Base-by-base conservation (phyloP, 2,329 filamentous ascomycete species). In the Trichoderma semiorbis region DNA sequence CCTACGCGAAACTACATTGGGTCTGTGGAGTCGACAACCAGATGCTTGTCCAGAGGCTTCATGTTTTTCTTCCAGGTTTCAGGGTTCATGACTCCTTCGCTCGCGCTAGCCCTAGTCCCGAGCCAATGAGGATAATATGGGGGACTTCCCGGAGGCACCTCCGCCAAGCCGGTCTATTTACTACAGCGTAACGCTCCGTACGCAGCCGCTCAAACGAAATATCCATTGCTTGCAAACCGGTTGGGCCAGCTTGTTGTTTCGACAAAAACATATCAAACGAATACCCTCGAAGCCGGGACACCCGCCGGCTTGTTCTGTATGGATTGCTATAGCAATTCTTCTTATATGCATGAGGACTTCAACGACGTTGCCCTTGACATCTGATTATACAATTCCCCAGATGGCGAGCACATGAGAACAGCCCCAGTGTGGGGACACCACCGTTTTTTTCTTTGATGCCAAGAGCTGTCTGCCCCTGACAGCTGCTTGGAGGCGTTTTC, bases 51-150 rank as follows among this genome's bases (percentile, higher is more conserved):
- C 43, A 34, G 53, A 55, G 30, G 30, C 47, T 36, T 34, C 47
- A n/a, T 55, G 47, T 66, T 50, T 21, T 61, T 34, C n/a, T 30
- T 32, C 57, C 18, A 14, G 66, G 32, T n/a, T 53, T 53, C 67
- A 69, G 36, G 67, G 67, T 61, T 69, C n/a, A 62, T 69, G 67
- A 69, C 67, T 69, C 64, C 60, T 26, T 8, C n/a, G 26, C 34
- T 36, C 34, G 43, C 67, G 57, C 67, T 69, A 69, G 36, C 28
- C 57, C 11, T 36, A 30, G 39, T 30, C 57, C 67, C 57, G 36
- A 21, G 2, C 28, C 21, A n/a, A 53, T 28, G 43, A 60, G 39
- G 10, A 50, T 34, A 21, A 43, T 69, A 50, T 61, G 67, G 55
- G 67, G 67, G 30, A 28, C 47, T 58, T 28, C 64, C 55, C 64